phyloP scores from a whole-genome alignment of 2,329 filamentous ascomycete species.

The Verticillium klebahnii region DNA sequence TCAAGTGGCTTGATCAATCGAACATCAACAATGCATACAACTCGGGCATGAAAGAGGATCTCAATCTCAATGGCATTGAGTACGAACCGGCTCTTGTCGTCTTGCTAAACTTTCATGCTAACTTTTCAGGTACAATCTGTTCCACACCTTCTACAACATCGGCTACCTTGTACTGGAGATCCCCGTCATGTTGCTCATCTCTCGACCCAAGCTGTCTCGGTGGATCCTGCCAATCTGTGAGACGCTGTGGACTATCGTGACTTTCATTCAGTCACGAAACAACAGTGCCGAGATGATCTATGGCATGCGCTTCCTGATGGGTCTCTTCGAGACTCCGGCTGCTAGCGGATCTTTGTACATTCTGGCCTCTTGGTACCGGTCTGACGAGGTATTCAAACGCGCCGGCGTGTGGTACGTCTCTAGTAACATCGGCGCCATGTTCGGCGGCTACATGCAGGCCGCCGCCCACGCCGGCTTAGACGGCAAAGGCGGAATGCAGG shows the following conservation, averaged over 20 bases:
- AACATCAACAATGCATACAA: slow-evolving; percentile 41
- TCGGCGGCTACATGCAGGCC: slow-evolving; percentile 41
- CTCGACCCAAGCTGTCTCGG: slow-evolving; percentile 17
- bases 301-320: slow-evolving; percentile 19
- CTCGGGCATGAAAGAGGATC: slow-evolving; percentile 41
- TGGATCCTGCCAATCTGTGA: slow-evolving; percentile 25
- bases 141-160: slow-evolving; percentile 22
- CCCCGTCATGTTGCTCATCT: slow-evolving; percentile 19
- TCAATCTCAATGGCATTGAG: slow-evolving; percentile 40
- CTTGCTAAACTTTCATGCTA: neutral
- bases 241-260: slow-evolving; percentile 7
- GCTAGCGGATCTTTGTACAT: slow-evolving; percentile 21
- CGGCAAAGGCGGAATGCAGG: slow-evolving; percentile 35
- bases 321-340: slow-evolving; percentile 13
- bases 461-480: slow-evolving; percentile 42
- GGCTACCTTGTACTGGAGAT: slow-evolving; percentile 20
- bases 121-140: slow-evolving; percentile 15
- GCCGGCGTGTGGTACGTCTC: slow-evolving; percentile 44
- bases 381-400: slow-evolving; percentile 39
- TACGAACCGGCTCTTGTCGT: slow-evolving; percentile 7
- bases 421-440: slow-evolving; percentile 40
- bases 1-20: slow-evolving; percentile 32
- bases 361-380: slow-evolving; percentile 27
- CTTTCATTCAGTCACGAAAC: slow-evolving; percentile 11
- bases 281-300: slow-evolving; percentile 17